phyloP scores from a whole-genome alignment of 2,329 filamentous ascomycete species.

The Penicillium sp. region DNA sequence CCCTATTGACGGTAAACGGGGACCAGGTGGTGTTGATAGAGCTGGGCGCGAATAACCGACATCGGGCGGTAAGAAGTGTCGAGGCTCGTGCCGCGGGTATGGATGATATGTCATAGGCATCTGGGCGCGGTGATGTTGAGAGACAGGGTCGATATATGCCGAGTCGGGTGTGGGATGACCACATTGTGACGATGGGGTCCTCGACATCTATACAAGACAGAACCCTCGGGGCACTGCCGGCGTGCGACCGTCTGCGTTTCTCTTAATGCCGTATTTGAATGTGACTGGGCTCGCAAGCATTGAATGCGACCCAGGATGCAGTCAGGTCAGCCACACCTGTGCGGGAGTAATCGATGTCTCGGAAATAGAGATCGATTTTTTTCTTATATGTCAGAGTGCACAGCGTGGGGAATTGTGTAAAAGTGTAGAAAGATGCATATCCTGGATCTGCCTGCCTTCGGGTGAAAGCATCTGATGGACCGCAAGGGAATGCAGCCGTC shows the following conservation, averaged over 20 bases:
- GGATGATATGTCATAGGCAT: constrained; percentile 18
- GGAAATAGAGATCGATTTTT: constrained; percentile 4
- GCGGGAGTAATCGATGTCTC: constrained; percentile 8
- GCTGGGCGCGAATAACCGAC: constrained; percentile 19
- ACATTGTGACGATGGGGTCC: constrained; percentile 29
- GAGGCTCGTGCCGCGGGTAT: constrained; percentile 24
- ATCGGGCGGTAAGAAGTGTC: constrained; percentile 11
- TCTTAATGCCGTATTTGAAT: constrained; percentile 12
- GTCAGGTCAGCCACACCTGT: constrained; percentile 16
- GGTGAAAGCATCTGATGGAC: constrained; percentile 17
- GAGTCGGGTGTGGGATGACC: constrained; percentile 24
- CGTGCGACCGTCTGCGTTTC: constrained; percentile 12
- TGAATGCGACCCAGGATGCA: constrained; percentile 15
- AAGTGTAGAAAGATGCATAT: constrained; percentile 13
- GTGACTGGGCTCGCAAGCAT: constrained; percentile 10
- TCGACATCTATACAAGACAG: constrained; percentile 31
- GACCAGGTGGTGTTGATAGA: constrained; percentile 8
- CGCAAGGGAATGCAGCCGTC: constrained; percentile 15
- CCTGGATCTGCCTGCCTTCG: constrained; percentile 17
- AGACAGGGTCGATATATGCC: constrained; percentile 18
- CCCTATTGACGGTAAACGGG: constrained; percentile 17
- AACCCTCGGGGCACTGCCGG: constrained; percentile 3
- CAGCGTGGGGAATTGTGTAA: background rate
- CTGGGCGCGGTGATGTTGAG: constrained; percentile 14
- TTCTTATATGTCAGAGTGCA: constrained; percentile 5